Evolutionary conservation across 2,329 filamentous ascomycete species (phyloP).

Genomic region (Sphaceloma murrayae): DNA sequence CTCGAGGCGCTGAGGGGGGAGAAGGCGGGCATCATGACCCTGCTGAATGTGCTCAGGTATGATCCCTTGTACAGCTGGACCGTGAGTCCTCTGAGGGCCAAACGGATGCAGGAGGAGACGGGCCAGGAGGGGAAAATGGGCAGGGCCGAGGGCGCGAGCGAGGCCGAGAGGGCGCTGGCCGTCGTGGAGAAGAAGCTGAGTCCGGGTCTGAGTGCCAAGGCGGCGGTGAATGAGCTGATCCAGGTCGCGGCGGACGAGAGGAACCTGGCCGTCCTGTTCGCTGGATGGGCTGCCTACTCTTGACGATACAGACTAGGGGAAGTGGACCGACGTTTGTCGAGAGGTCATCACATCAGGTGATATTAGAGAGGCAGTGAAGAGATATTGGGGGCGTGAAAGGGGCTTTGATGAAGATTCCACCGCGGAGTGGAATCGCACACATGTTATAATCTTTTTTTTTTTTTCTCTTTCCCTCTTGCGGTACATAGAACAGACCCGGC

Average conservation of each 20-base stretch:
- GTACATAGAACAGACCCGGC: background rate
- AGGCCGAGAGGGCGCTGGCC: slow-evolving; percentile 83
- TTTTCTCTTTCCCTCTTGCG: too few species aligned
- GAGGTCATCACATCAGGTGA: background rate
- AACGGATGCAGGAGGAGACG: slow-evolving; percentile 57
- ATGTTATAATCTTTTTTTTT: background rate
- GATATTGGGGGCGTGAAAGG: background rate
- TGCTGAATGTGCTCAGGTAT: slow-evolving; percentile 94
- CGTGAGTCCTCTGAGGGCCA: slow-evolving; percentile 60
- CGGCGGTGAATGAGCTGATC: slow-evolving; percentile 93
- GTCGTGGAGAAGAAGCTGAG: slow-evolving; percentile 94
- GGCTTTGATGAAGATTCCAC: background rate
- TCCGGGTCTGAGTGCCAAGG: slow-evolving; percentile 86
- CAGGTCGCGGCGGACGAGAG: slow-evolving; percentile 89
- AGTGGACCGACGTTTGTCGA: background rate
- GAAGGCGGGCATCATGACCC: slow-evolving; percentile 95
- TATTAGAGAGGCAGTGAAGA: background rate
- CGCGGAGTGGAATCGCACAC: background rate
- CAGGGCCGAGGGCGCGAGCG: slow-evolving; percentile 52
- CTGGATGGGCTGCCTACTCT: slow-evolving; percentile 26
- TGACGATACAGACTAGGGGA: slow-evolving; percentile 12
- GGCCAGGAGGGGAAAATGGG: slow-evolving; percentile 37
- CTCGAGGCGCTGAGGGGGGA: slow-evolving; percentile 91
- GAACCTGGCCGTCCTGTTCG: slow-evolving; percentile 81
- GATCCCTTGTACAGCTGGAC: slow-evolving; percentile 97